Evolutionary conservation across 345 rosid genomes (phyloP).

Genomic region (Microthlaspi erraticum): DNA sequence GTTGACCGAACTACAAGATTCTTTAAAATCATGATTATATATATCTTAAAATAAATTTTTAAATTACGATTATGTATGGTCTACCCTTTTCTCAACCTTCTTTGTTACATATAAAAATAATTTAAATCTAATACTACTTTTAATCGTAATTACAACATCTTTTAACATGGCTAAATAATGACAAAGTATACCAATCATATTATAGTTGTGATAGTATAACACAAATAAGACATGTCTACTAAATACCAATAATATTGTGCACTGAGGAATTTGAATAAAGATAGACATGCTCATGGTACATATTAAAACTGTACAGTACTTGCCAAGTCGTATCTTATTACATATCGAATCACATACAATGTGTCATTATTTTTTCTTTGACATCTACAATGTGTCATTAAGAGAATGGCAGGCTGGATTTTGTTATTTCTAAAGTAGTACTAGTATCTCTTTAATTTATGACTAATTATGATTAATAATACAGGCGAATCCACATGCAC

Average conservation of each 20-base stretch:
- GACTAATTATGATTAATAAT: constrained; percentile 19
- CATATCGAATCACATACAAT: constrained; percentile 42
- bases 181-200: neutral
- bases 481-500: constrained; percentile 42
- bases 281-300: constrained; percentile 22
- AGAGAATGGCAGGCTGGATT: constrained; percentile 51
- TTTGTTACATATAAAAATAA: too few species aligned
- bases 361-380: too few species aligned
- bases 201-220: neutral
- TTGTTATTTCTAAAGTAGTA: constrained; percentile 27
- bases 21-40: too few species aligned
- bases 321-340: constrained; percentile 36
- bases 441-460: neutral
- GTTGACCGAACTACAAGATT: too few species aligned
- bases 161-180: neutral
- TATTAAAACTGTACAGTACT: constrained; percentile 3
- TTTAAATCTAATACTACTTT: too few species aligned
- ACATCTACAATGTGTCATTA: constrained; percentile 33
- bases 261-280: neutral
- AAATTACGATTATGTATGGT: too few species aligned
- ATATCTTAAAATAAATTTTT: too few species aligned
- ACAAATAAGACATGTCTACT: neutral
- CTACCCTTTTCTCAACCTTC: too few species aligned
- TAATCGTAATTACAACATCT: neutral
- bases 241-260: constrained; percentile 7